phyloP scores from a whole-genome alignment of 2,329 filamentous ascomycete genomes.

The Didymella arachidicola region DNA sequence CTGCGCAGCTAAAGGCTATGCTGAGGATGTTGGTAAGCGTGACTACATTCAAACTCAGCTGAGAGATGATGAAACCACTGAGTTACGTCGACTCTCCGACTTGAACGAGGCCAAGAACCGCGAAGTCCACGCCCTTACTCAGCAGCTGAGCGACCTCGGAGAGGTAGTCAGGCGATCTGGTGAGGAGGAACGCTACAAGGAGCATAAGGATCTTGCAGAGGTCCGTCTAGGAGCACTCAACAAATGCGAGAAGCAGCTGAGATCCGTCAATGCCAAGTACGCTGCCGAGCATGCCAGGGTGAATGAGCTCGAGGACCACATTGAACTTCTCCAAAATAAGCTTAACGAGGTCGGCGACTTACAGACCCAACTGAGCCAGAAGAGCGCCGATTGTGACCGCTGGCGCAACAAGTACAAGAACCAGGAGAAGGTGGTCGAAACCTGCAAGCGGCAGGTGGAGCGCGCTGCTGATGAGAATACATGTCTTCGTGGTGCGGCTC shows the following conservation, averaged over 20 bases:
- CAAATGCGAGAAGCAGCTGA: constrained; percentile 22
- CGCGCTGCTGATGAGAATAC: constrained; percentile 23
- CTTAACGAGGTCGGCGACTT: constrained; percentile 19
- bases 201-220: constrained; percentile 12
- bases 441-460: background rate
- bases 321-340: constrained; percentile 16
- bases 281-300: constrained; percentile 21
- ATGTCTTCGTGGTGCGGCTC: constrained; percentile 36
- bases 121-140: constrained; percentile 1
- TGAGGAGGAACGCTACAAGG: background rate
- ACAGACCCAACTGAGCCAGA: constrained; percentile 28
- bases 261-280: constrained; percentile 21
- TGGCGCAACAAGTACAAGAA: constrained; percentile 29
- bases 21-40: constrained; percentile 10
- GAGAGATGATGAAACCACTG: background rate
- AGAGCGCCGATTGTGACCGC: constrained; percentile 29
- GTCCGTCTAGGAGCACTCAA: constrained; percentile 19
- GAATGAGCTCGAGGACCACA: constrained; percentile 23
- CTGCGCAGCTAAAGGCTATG: background rate
- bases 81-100: background rate
- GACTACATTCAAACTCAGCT: constrained; percentile 18
- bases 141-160: constrained; percentile 2
- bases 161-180: background rate
- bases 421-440: background rate
- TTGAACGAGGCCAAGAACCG: constrained; percentile 1